Base-by-base conservation (phyloP, 176 grass and related monocot genomes). In the Pontederia crassipes region DNA sequence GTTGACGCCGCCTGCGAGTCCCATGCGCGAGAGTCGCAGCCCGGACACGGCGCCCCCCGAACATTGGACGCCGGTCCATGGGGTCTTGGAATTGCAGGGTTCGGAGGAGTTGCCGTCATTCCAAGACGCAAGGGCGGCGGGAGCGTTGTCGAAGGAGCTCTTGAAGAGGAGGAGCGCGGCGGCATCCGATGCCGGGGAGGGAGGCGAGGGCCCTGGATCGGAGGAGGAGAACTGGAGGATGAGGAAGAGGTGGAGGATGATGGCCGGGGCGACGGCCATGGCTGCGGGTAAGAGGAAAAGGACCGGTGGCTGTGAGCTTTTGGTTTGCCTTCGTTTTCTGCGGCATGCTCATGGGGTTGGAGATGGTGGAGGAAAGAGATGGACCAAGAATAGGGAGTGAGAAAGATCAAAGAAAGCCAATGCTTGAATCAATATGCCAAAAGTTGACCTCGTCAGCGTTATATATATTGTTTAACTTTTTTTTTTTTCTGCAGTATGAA, bases 21-120 rank as follows among this genome's bases (percentile, higher is more conserved):
- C 55, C 60, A 85, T 78, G 45, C 58, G 70, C 15, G 45, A 73
- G 27, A 97, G 80, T 46, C 78, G 84, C 55, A 97, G 79, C 51
- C 79, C 81, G 0, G 66, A 55, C 62, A 97, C 61, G 27, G 17
- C 66, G 20, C 81, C 83, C 1, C 15, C 16, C 61, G 17, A 24
- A 72, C 92, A 97, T 49, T 88, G 64, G 12, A 97, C 84, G 55
- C 87, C 84, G 15, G 69, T 57, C 93, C 93, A 97, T 47, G 75
- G 54, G 72, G 78, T 72, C 1, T 69, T 59, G 0, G 68, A 59
- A 0, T 82, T 45, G 16, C 72, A 49, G 78, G 78, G 84, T 9
- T 73, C 76, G 27, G 79, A 76, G 55, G 57, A 56, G 4, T 51
- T 59, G 32, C 12, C 45, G 12, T 54, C 18, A 27, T 10, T 65